Evolutionary conservation across 2,329 filamentous ascomycete genomes (phyloP), one percentile per base, ranked within the genome.

Genomic region (Claviceps spartinae): DNA sequence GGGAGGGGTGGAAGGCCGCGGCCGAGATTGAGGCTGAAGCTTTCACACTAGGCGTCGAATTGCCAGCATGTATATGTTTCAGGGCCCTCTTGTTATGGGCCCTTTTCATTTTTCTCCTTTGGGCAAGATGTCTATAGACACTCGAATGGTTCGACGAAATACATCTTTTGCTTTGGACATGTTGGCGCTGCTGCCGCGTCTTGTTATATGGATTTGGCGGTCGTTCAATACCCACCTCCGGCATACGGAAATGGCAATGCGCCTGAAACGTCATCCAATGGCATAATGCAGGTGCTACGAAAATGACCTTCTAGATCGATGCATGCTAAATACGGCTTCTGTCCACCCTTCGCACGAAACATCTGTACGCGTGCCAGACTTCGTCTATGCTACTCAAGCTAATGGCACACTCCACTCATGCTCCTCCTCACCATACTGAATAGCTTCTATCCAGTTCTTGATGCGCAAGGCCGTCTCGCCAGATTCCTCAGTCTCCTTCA

Each of bases 381-480:
- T 11, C 48, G 41, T 42, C 30, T 7, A 16, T 52, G n/a, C 34
- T 46, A 48, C 22, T 43, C 43, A 50, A 44, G 60, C 63, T 62
- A 70, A 49, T 50, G 72, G 59, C 61, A 82, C 83, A 76, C 90
- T 96, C 93, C 93, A 98, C 58, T 83, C 78, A 67, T 96, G 88
- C 66, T 88, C 80, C 69, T 91, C 86, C 58, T 96, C 90, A 57
- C 93, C 93, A 66, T 97, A 96, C 72, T 97, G 91, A 60, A 94
- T 90, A 30, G 74, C 84, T 73, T 95, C 90, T 56, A 98, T 96
- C 93, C 93, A 98, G 62, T 85, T 80, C 81, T 95, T 95, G 84
- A 98, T 90, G 69, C 79, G 80, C 61, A 81, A 72, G 9, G 93
- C 85, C 62, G 97, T 76, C 63, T 90, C 85, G 44, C 93, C 93